phyloP scores from a whole-genome alignment of 441 rosid genomes.

The Adansonia rubrostipa region DNA sequence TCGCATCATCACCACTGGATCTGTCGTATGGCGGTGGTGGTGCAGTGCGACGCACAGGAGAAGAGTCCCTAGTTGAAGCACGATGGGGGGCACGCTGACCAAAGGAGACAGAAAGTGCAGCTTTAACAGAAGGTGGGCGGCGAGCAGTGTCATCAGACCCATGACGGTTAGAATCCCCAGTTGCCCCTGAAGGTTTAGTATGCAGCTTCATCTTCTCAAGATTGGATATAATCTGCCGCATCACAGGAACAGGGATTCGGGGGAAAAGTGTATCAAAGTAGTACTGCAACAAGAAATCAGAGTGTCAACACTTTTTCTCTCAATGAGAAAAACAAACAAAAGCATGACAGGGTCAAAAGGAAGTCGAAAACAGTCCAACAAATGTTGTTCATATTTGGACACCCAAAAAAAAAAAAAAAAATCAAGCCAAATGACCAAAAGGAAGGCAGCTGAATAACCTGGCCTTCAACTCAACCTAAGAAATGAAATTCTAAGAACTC shows the following conservation, averaged over 20 bases:
- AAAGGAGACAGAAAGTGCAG: slow-evolving; percentile 97
- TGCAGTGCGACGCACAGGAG: slow-evolving; percentile 87
- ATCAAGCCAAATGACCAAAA: background rate
- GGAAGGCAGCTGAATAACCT: background rate
- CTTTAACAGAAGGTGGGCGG: slow-evolving; percentile 99
- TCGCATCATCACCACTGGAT: slow-evolving; percentile 50
- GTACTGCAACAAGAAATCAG: slow-evolving; percentile 59
- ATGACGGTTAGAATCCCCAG: slow-evolving; percentile 73
- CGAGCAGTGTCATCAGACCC: slow-evolving; percentile 98
- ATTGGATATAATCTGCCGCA: slow-evolving; percentile 80
- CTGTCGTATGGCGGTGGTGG: slow-evolving; percentile 67
- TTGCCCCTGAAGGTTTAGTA: slow-evolving; percentile 78
- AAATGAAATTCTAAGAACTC: slow-evolving; percentile 4
- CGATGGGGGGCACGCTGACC: slow-evolving; percentile 99
- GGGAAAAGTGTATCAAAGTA: slow-evolving; percentile 97
- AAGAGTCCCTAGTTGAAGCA: slow-evolving; percentile 97
- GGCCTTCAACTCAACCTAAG: slow-evolving; percentile 25
- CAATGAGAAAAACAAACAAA: background rate
- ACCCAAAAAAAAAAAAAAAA: background rate
- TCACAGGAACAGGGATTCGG: slow-evolving; percentile 90
- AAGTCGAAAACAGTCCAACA: background rate
- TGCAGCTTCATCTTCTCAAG: slow-evolving; percentile 96
- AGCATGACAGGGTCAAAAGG: background rate
- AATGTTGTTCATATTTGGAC: background rate
- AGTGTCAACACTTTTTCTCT: slow-evolving; percentile 16